Percentiles rank a stretch among this genome's conserved stretches.
Conservation (phyloP, 2,329 filamentous ascomycete species). For the Hypomyces perniciosus region DNA sequence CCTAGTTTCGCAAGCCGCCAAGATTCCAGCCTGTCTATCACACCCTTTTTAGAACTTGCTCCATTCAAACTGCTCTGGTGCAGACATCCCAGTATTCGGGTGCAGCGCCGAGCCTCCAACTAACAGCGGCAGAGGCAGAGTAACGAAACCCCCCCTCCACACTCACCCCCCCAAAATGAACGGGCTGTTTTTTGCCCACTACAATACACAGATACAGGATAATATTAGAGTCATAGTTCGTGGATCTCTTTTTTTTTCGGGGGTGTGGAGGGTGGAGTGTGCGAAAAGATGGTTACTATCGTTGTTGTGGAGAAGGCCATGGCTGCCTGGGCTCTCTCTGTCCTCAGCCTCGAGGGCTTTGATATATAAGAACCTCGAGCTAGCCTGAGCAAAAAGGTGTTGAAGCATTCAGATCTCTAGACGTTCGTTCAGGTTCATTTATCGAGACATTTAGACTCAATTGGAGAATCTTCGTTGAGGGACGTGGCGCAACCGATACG, state of each 20-base stretch:
- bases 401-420: background rate
- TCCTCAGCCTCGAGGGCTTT: background rate
- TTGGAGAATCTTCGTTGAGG: too few species aligned
- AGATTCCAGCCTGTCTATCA: background rate
- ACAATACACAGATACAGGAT: background rate
- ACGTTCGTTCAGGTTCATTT: background rate
- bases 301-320: constrained; percentile 4
- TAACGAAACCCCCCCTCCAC: background rate
- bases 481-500: too few species aligned
- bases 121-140: background rate
- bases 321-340: constrained; percentile 4
- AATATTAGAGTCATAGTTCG: background rate
- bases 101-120: background rate
- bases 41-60: background rate
- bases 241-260: constrained; percentile 1
- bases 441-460: background rate
- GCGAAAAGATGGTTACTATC: background rate
- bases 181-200: background rate
- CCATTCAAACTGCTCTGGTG: background rate
- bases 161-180: background rate
- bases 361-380: background rate
- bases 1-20: constrained; percentile 2
- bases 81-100: background rate
- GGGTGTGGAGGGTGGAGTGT: constrained; percentile 3
- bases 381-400: background rate